These are phyloP conservation scores for Picocystis salinarum DNA, from an alignment of 139 green algal species.

Conservation along the genomic window DNA sequence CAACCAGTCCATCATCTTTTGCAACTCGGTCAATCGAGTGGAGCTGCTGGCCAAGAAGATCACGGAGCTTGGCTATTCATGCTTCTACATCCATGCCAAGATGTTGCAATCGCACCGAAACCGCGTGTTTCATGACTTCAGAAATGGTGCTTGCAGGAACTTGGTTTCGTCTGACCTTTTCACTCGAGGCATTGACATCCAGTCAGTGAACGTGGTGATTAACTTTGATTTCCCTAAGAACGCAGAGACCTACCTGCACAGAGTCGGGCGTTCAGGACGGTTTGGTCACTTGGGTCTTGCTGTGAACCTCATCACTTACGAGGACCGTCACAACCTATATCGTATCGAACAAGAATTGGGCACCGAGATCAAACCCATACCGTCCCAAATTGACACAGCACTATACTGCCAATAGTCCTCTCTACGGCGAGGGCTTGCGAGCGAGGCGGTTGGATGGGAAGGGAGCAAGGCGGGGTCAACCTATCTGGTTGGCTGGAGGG, in stretches of 20 bases:
- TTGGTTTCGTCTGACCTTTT: conserved; percentile 92
- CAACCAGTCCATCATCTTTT: conserved; percentile 99
- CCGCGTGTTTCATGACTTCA: conserved; percentile 99
- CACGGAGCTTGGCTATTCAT: conserved; percentile 97
- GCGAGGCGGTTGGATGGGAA: too few relatives aligned
- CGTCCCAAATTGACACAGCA: conserved; percentile 79
- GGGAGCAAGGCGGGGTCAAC: too few relatives aligned
- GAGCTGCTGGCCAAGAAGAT: conserved; percentile 99
- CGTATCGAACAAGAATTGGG: conserved; percentile 96
- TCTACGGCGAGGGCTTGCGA: too few relatives aligned
- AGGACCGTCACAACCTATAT: conserved; percentile 95
- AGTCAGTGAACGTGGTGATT: conserved; percentile 98
- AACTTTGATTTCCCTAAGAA: conserved; percentile 99
- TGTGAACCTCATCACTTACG: conserved; percentile 96
- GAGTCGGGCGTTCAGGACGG: conserved; percentile 81
- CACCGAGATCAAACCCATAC: conserved; percentile 99
- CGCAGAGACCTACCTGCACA: conserved; percentile 95
- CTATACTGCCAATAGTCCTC: conserved; percentile 86
- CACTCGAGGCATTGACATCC: conserved; percentile 95
- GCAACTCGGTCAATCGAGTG: conserved; percentile 96
- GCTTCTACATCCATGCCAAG: conserved; percentile 99
- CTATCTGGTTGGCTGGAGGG: too few relatives aligned
- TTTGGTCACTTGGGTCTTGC: conserved; percentile 98
- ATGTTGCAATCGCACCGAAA: conserved; percentile 98
- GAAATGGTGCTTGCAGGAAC: conserved; percentile 93